phyloP scores from a whole-genome alignment of 2,329 filamentous ascomycete genomes.

The Ophiocordyceps robertsii region DNA sequence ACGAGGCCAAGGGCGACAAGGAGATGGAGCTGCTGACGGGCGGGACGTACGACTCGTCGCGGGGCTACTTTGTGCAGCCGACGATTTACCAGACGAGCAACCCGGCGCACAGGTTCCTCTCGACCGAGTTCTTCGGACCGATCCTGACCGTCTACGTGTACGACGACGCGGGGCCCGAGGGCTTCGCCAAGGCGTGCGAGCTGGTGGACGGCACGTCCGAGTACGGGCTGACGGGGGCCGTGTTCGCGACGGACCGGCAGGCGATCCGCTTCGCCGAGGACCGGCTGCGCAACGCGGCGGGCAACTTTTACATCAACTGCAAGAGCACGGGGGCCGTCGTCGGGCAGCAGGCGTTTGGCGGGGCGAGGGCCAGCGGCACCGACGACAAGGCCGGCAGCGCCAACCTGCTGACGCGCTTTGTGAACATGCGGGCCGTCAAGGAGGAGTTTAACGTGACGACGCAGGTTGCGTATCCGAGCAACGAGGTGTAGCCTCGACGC shows the following conservation, averaged over 20 bases:
- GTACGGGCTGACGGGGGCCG: constrained; percentile 64
- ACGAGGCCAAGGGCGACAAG: constrained; percentile 62
- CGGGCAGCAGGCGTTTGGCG: constrained; percentile 60
- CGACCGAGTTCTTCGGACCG: constrained; percentile 72
- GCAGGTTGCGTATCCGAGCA: constrained; percentile 57
- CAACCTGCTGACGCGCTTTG: constrained; percentile 51
- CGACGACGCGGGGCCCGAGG: constrained; percentile 46
- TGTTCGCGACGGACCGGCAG: constrained; percentile 58
- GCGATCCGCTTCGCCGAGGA: constrained; percentile 58
- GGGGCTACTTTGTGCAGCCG: constrained; percentile 74
- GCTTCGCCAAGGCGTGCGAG: constrained; percentile 46
- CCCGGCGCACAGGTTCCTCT: constrained; percentile 60
- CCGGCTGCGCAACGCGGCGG: constrained; percentile 56
- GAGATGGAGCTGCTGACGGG: constrained; percentile 62
- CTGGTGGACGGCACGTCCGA: constrained; percentile 59
- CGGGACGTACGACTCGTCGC: constrained; percentile 62
- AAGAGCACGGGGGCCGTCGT: constrained; percentile 66
- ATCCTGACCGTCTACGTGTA: constrained; percentile 65
- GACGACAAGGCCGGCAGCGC: constrained; percentile 61
- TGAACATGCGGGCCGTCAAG: constrained; percentile 55
- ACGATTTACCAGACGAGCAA: constrained; percentile 68
- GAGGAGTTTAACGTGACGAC: constrained; percentile 58
- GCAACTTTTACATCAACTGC: constrained; percentile 80
- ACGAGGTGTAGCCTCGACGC: constrained; percentile 35
- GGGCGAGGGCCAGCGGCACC: constrained; percentile 53